phyloP scores from a whole-genome alignment of 2,329 filamentous ascomycete genomes.

The Polytolypa hystricis region DNA sequence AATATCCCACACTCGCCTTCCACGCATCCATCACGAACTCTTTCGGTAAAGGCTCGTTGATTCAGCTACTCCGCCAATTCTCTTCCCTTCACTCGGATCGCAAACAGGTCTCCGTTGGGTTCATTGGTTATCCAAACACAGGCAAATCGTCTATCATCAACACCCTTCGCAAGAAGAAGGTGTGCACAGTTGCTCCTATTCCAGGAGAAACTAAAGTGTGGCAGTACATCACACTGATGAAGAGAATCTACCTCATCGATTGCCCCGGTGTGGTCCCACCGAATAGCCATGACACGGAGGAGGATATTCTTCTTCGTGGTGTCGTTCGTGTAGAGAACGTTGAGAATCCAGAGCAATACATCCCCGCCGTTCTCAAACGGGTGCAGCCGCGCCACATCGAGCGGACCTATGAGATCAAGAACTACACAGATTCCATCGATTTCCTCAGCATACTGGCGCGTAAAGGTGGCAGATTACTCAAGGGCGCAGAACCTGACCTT shows the following conservation, averaged over 20 bases:
- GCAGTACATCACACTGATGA: slow-evolving; percentile 96
- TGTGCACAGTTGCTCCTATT: slow-evolving; percentile 86
- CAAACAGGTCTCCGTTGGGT: slow-evolving; percentile 88
- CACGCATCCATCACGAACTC: slow-evolving; percentile 91
- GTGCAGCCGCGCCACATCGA: slow-evolving; percentile 84
- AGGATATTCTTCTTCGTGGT: slow-evolving; percentile 80
- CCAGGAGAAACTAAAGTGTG: slow-evolving; percentile 96
- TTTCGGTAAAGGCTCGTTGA: slow-evolving; percentile 91
- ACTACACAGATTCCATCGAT: slow-evolving; percentile 63
- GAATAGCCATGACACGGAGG: slow-evolving; percentile 67
- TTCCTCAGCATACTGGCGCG: slow-evolving; percentile 80
- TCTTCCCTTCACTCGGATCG: slow-evolving; percentile 77
- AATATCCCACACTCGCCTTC: slow-evolving; percentile 89
- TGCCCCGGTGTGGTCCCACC: slow-evolving; percentile 94
- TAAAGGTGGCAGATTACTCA: slow-evolving; percentile 75
- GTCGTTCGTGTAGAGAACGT: slow-evolving; percentile 94
- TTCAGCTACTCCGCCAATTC: slow-evolving; percentile 85
- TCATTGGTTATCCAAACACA: slow-evolving; percentile 84
- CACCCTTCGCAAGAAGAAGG: slow-evolving; percentile 85
- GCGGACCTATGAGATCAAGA: slow-evolving; percentile 79
- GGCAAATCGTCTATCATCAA: slow-evolving; percentile 98
- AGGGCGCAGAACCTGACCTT: slow-evolving; percentile 87
- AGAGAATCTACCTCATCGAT: slow-evolving; percentile 88
- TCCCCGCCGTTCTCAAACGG: slow-evolving; percentile 65
- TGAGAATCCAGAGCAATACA: slow-evolving; percentile 92